A percentile compares a stretch with the other conserved stretches of the same genome.
Conservation (phyloP, 176 grass and related monocot species). For the Musa acuminata region DNA sequence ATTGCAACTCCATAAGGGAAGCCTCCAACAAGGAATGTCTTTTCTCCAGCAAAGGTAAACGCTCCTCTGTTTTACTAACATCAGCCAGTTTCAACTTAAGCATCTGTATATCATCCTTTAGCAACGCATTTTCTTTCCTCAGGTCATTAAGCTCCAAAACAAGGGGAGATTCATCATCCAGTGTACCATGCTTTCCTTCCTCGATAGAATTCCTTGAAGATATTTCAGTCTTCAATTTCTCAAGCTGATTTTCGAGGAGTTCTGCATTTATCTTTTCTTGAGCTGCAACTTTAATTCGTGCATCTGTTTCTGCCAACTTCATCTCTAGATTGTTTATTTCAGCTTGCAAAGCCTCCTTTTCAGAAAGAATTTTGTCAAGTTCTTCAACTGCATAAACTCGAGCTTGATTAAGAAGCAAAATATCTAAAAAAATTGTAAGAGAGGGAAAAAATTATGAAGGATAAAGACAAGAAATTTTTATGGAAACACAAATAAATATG, state of each 20-base stretch:
- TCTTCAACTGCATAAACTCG: conserved; percentile 52
- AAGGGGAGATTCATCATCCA: conserved; percentile 23
- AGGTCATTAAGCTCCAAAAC: conserved; percentile 38
- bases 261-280: conserved; percentile 34
- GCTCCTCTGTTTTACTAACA: conserved; percentile 49
- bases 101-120: conserved; percentile 48
- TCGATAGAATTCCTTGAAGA: conserved; percentile 22
- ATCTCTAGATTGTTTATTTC: conserved; percentile 60
- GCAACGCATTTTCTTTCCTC: conserved; percentile 49
- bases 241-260: conserved; percentile 29
- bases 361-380: conserved; percentile 72
- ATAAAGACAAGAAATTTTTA: conserved; percentile 7
- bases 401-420: conserved; percentile 91
- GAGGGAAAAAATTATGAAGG: conserved; percentile 13
- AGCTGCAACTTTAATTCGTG: conserved; percentile 30
- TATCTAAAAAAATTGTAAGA: conserved; percentile 38
- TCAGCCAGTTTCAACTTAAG: conserved; percentile 45
- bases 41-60: conserved; percentile 53
- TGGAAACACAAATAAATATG: conserved; percentile 11
- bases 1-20: conserved; percentile 47
- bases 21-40: conserved; percentile 47
- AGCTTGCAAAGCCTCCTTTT: conserved; percentile 64
- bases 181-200: conserved; percentile 12
- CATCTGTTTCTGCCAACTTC: conserved; percentile 52
- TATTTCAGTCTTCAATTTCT: conserved; percentile 28